Percentiles rank a stretch among this genome's conserved stretches.
phyloP scores from a whole-genome alignment of 495 filamentous ascomycete species.

The Massariosphaeria phaeospora region DNA sequence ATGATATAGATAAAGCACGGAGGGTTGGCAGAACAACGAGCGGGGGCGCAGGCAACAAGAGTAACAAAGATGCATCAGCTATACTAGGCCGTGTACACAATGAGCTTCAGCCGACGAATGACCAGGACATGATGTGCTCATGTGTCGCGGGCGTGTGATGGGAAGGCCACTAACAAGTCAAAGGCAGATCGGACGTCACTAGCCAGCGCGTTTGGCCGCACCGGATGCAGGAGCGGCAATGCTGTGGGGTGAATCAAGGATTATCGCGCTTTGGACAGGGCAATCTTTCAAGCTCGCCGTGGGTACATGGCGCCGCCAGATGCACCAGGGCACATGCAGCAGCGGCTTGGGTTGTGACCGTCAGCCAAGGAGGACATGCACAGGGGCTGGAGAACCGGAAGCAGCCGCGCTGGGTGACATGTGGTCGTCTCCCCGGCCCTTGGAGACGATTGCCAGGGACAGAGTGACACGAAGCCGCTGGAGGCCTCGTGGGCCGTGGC shows the following conservation, averaged over 20 bases:
- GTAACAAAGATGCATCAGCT: background rate
- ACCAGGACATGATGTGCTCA: constrained; percentile 11
- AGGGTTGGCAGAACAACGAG: background rate
- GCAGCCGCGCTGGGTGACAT: background rate
- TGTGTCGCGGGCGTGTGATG: constrained; percentile 13
- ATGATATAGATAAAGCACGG: background rate
- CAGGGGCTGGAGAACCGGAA: constrained; percentile 7
- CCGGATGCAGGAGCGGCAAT: constrained; percentile 22
- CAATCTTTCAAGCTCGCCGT: constrained; percentile 9
- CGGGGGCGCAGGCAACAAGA: background rate
- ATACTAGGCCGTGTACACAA: constrained; percentile 1
- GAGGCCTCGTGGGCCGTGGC: background rate
- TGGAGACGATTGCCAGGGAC: background rate
- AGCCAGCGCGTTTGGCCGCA: constrained; percentile 8
- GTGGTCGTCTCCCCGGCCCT: background rate
- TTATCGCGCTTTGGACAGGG: background rate
- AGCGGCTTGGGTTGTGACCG: constrained; percentile 18
- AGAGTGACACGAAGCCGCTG: background rate
- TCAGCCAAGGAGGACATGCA: constrained; percentile 7
- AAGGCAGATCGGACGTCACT: constrained; percentile 16
- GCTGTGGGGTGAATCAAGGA: constrained; percentile 24
- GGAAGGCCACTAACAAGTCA: constrained; percentile 19
- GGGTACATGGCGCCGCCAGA: constrained; percentile 14
- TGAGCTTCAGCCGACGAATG: constrained; percentile 5
- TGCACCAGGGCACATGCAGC: constrained; percentile 8